These are phyloP conservation scores for Nemania sp. DNA, from an alignment of 2,329 filamentous ascomycete genomes.

Conservation along the genomic window DNA sequence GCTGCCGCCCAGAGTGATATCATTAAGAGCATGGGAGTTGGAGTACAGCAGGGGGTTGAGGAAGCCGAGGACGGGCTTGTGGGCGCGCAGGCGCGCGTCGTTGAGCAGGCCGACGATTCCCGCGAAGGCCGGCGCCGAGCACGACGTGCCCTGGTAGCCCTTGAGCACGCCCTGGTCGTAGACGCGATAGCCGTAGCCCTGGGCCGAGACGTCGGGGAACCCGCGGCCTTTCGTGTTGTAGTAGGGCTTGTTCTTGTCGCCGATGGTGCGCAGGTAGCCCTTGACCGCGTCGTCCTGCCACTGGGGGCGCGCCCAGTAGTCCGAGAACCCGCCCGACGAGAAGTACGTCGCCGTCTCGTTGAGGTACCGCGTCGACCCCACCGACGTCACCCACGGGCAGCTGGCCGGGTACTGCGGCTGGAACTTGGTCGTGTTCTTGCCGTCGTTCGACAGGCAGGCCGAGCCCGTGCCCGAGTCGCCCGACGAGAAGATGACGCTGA, in stretches of 20 bases:
- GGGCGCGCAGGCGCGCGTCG: constrained; percentile 51
- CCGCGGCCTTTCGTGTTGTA: constrained; percentile 46
- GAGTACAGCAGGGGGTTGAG: constrained; percentile 53
- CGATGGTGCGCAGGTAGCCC: constrained; percentile 47
- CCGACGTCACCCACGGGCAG: constrained; percentile 44
- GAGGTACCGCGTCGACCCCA: constrained; percentile 32
- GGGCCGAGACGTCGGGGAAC: constrained; percentile 57
- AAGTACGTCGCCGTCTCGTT: constrained; percentile 55
- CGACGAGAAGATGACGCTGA: constrained; percentile 63
- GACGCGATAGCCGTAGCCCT: constrained; percentile 45
- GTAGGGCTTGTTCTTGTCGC: constrained; percentile 35
- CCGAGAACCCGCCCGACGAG: constrained; percentile 54
- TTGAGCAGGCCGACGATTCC: constrained; percentile 61
- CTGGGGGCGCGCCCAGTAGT: constrained; percentile 50
- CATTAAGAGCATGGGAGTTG: constrained; percentile 35
- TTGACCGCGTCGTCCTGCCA: constrained; percentile 51
- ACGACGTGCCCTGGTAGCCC: constrained; percentile 41
- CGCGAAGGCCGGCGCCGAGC: constrained; percentile 57
- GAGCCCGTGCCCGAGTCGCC: constrained; percentile 62
- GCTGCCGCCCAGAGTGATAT: constrained; percentile 38
- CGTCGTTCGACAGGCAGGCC: constrained; percentile 53
- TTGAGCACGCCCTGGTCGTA: constrained; percentile 42
- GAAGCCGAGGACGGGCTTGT: constrained; percentile 50
- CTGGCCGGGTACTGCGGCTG: constrained; percentile 55
- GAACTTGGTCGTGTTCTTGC: constrained; percentile 55